phyloP scores from a whole-genome alignment of 2,329 filamentous ascomycete genomes.

The Colletotrichum tabaci region DNA sequence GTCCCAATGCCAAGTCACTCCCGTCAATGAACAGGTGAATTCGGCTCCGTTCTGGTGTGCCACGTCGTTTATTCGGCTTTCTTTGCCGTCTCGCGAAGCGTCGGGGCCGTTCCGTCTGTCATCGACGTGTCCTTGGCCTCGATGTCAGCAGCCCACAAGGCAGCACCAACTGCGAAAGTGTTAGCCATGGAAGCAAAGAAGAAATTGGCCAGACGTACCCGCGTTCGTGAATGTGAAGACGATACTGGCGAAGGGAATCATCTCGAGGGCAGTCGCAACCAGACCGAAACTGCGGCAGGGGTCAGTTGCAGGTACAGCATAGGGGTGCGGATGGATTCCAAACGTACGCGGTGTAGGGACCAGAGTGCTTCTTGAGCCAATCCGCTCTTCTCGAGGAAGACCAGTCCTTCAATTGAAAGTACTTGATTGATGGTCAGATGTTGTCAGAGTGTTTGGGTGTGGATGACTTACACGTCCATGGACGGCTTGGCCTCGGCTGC shows the following conservation, averaged over 20 bases:
- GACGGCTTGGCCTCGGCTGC: slow-evolving; percentile 62
- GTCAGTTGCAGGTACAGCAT: slow-evolving; percentile 13
- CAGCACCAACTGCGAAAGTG: slow-evolving; percentile 78
- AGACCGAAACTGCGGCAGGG: slow-evolving; percentile 74
- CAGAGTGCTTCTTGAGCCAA: slow-evolving; percentile 79
- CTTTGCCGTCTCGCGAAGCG: slow-evolving; percentile 63
- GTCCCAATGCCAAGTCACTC: slow-evolving; percentile 1
- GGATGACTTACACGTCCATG: slow-evolving; percentile 66
- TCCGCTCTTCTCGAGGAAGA: slow-evolving; percentile 73
- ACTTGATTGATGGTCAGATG: slow-evolving; percentile 63
- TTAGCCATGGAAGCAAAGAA: slow-evolving; percentile 39
- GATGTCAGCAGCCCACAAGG: slow-evolving; percentile 93
- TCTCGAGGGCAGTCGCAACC: slow-evolving; percentile 84
- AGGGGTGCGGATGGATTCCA: background rate
- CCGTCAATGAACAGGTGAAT: background rate
- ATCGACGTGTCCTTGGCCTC: slow-evolving; percentile 70
- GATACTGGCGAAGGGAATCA: slow-evolving; percentile 86
- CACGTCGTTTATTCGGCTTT: slow-evolving; percentile 59
- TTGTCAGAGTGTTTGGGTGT: background rate
- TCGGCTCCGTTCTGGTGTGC: slow-evolving; percentile 3
- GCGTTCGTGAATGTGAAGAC: slow-evolving; percentile 93
- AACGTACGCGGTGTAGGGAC: slow-evolving; percentile 82
- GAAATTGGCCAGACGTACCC: slow-evolving; percentile 57
- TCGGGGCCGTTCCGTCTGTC: slow-evolving; percentile 66
- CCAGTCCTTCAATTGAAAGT: slow-evolving; percentile 95